Evolutionary conservation across 768 basidiomycete species (phyloP).

Genomic region (Stropharia rugosoannulata): DNA sequence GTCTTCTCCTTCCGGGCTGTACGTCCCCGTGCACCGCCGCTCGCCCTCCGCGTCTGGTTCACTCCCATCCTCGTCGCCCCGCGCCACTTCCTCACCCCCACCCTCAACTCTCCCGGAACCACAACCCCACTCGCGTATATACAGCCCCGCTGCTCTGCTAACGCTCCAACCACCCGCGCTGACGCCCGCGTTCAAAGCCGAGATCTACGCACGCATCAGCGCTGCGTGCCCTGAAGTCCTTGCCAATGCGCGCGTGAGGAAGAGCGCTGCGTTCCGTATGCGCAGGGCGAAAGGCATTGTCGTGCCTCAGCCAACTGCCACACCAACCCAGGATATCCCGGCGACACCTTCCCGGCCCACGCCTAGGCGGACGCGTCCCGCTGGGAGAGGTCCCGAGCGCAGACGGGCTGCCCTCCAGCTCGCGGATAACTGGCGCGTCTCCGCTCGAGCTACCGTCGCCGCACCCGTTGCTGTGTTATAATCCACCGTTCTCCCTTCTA

Average conservation of each 20-base stretch:
- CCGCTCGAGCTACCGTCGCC: too few species aligned
- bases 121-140: background rate
- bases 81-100: too few species aligned
- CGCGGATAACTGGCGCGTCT: background rate
- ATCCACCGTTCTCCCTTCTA: too few species aligned
- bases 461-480: too few species aligned
- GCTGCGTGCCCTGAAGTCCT: conserved; percentile 1
- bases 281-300: background rate
- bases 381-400: conserved; percentile 1
- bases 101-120: too few species aligned
- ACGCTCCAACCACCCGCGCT: background rate
- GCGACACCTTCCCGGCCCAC: background rate
- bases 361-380: background rate
- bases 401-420: background rate
- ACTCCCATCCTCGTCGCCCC: background rate
- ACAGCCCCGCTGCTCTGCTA: background rate
- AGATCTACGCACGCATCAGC: background rate
- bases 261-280: background rate
- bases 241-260: background rate
- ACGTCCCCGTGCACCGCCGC: background rate
- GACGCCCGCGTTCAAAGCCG: background rate
- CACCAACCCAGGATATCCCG: background rate
- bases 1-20: background rate
- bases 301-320: too few species aligned
- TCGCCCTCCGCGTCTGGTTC: background rate